Evolutionary conservation across 306 rosid genomes (phyloP).

Genomic region (Vicia faba): DNA sequence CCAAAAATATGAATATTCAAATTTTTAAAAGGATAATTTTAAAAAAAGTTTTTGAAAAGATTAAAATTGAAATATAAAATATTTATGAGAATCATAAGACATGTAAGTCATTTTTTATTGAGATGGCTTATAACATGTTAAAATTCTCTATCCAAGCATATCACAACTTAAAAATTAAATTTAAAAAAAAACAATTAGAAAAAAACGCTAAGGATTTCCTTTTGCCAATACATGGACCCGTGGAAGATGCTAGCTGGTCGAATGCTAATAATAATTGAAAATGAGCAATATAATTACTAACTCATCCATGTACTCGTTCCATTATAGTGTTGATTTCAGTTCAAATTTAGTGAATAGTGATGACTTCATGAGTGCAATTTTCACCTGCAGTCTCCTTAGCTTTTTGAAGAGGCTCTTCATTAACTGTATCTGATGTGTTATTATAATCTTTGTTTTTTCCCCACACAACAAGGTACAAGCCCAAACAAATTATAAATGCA

Average conservation of each 20-base stretch:
- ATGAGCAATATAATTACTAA: background rate
- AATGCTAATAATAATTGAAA: background rate
- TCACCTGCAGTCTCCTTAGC: slow-evolving; percentile 30
- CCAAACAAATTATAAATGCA: slow-evolving; percentile 61
- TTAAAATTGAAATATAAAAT: too few relatives aligned
- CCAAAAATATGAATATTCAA: too few relatives aligned
- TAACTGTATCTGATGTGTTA: slow-evolving; percentile 24
- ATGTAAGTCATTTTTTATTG: too few relatives aligned
- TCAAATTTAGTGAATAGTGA: slow-evolving; percentile 35
- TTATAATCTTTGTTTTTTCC: slow-evolving; percentile 76
- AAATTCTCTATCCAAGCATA: too few relatives aligned
- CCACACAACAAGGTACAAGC: slow-evolving; percentile 81
- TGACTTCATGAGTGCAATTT: slow-evolving; percentile 36
- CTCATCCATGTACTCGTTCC: slow-evolving; percentile 22
- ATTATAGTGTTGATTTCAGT: slow-evolving; percentile 10
- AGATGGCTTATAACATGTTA: too few relatives aligned
- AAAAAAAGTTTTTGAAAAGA: too few relatives aligned
- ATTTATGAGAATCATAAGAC: too few relatives aligned
- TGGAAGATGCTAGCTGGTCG: background rate
- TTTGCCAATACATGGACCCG: background rate
- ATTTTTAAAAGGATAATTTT: too few relatives aligned
- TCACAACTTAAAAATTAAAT: too few relatives aligned
- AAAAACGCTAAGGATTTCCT: too few relatives aligned
- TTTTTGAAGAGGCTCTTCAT: slow-evolving; percentile 38
- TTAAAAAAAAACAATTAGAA: background rate